phyloP scores from a whole-genome alignment of 2,329 filamentous ascomycete species.

The Chalaropsis thielavioides region DNA sequence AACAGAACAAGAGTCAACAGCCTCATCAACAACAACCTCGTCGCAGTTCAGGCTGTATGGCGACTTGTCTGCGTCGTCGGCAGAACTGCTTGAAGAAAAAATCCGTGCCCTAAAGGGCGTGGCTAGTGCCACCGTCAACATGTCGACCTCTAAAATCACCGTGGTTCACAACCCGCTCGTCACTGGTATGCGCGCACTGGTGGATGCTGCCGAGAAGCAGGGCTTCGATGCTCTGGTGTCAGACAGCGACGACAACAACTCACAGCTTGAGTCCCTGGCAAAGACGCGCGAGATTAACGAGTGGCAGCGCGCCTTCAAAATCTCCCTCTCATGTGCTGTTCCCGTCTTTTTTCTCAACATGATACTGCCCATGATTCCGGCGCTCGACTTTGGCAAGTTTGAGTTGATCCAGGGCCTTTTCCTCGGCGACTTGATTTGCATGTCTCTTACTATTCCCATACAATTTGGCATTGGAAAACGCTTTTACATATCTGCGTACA shows the following conservation, averaged over 20 bases:
- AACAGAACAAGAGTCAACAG: constrained; percentile 45
- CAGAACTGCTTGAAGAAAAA: constrained; percentile 53
- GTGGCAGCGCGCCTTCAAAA: constrained; percentile 69
- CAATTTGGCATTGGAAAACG: constrained; percentile 93
- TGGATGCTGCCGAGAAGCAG: constrained; percentile 64
- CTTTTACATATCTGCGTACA: constrained; percentile 88
- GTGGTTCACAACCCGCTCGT: constrained; percentile 57
- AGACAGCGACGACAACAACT: constrained; percentile 89
- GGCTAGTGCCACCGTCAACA: constrained; percentile 55
- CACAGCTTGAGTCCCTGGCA: constrained; percentile 84
- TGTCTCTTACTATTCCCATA: constrained; percentile 75
- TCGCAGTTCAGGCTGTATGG: constrained; percentile 79
- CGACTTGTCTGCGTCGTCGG: constrained; percentile 54
- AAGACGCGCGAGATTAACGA: constrained; percentile 95
- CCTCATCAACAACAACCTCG: constrained; percentile 41
- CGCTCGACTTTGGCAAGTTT: constrained; percentile 61
- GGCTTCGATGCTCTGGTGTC: constrained; percentile 83
- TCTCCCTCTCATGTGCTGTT: constrained; percentile 67
- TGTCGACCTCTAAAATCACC: constrained; percentile 57
- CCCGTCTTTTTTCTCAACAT: constrained; percentile 90
- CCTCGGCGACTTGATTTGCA: constrained; percentile 73
- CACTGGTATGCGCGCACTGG: constrained; percentile 67
- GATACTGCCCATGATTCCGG: constrained; percentile 76
- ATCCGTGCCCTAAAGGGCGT: constrained; percentile 56
- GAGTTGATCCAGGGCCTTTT: constrained; percentile 60